Conservation (phyloP, 139 green algal genomes). For the Chlorella sp. region DNA sequence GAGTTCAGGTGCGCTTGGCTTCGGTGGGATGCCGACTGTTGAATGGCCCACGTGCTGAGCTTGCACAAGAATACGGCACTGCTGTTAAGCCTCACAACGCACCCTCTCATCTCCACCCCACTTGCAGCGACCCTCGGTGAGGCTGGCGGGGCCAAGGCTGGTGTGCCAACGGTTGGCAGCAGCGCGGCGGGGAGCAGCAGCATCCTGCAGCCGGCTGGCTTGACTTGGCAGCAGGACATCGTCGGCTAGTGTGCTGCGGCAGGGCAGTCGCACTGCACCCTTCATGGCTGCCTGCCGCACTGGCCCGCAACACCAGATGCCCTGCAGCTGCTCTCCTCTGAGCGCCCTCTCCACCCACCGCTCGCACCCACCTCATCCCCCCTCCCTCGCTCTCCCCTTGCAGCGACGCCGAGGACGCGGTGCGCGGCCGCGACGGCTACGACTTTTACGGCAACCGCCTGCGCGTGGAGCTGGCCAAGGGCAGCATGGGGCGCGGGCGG, state of each 20-base stretch:
- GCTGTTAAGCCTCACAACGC: background rate
- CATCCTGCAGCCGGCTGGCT: too few relatives aligned
- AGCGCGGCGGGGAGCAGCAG: background rate
- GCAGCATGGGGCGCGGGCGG: background rate
- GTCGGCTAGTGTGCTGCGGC: too few relatives aligned
- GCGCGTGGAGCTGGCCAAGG: slow-evolving; percentile 71
- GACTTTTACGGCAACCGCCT: slow-evolving; percentile 86
- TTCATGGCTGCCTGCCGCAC: background rate
- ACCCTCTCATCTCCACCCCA: background rate
- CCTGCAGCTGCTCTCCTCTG: too few relatives aligned
- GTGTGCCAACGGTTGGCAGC: background rate
- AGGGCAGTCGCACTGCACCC: background rate
- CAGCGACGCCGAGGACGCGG: slow-evolving; percentile 89
- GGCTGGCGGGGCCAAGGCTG: background rate
- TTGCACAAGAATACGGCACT: background rate
- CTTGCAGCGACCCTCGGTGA: slow-evolving; percentile 21
- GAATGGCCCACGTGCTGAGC: background rate
- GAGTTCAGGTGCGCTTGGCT: slow-evolving; percentile 79
- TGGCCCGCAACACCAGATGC: background rate
- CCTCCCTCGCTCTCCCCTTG: background rate
- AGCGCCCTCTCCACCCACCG: background rate
- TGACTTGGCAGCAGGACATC: too few relatives aligned
- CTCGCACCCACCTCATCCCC: background rate
- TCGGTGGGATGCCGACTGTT: too few relatives aligned
- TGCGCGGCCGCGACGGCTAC: slow-evolving; percentile 86